These are phyloP conservation scores for Fonsecaea pugnacius DNA, from an alignment of 2,329 filamentous ascomycete genomes.

Conservation along the genomic window DNA sequence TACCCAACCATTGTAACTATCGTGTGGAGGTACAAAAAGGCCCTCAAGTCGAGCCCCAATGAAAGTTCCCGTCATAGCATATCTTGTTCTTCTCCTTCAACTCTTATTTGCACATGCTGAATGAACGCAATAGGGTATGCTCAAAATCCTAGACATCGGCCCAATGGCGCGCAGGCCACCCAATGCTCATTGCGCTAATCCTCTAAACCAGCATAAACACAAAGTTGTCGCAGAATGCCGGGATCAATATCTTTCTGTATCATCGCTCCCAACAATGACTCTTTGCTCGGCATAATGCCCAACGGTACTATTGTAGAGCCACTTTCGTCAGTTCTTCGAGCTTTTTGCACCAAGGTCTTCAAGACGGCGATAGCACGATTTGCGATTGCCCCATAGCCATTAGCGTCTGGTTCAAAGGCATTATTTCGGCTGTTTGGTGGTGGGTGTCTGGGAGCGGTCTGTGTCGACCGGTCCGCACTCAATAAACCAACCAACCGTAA, in stretches of 20 bases:
- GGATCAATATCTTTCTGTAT: conserved; percentile 69
- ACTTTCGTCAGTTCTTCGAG: conserved; percentile 58
- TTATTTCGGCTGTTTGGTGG: conserved; percentile 45
- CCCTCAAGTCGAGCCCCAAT: conserved; percentile 4
- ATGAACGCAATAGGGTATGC: neutral
- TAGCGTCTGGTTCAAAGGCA: conserved; percentile 46
- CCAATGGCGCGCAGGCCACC: conserved; percentile 4
- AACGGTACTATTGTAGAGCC: conserved; percentile 60
- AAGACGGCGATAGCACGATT: conserved; percentile 70
- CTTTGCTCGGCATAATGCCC: conserved; percentile 67
- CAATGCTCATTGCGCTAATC: conserved; percentile 35
- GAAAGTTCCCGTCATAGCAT: neutral
- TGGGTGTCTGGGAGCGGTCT: conserved; percentile 46
- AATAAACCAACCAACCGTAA: conserved; percentile 75
- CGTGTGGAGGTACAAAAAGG: conserved; percentile 13
- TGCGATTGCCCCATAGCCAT: conserved; percentile 60
- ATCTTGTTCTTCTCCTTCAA: conserved; percentile 1
- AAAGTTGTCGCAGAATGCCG: conserved; percentile 68
- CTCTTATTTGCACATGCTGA: neutral
- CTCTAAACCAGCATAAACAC: conserved; percentile 64
- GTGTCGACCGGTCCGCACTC: conserved; percentile 55
- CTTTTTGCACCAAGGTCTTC: conserved; percentile 70
- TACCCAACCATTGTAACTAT: conserved; percentile 18
- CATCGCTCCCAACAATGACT: conserved; percentile 69
- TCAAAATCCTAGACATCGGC: neutral